phyloP scores from a whole-genome alignment of 2,329 filamentous ascomycete species.

The Diaporthe citrichinensis region DNA sequence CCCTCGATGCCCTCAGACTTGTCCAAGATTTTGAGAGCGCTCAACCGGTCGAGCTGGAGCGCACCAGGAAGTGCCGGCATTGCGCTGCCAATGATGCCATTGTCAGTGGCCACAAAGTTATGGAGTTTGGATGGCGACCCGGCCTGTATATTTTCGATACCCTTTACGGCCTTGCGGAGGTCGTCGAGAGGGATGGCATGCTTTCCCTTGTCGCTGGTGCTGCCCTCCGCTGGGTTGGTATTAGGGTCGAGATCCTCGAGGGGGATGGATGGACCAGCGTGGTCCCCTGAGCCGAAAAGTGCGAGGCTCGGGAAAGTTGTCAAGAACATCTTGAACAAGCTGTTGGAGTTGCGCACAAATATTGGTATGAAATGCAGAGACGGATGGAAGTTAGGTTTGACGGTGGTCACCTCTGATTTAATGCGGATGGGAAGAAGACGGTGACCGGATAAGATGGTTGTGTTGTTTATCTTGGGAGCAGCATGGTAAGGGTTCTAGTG shows the following conservation, averaged over 20 bases:
- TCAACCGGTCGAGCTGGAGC: conserved; percentile 28
- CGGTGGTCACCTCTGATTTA: background rate
- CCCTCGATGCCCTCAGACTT: conserved; percentile 36
- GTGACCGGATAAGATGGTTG: background rate
- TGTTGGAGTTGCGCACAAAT: background rate
- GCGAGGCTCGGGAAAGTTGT: background rate
- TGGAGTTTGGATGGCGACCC: conserved; percentile 22
- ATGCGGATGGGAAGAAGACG: background rate
- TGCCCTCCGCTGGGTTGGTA: background rate
- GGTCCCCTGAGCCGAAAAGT: background rate
- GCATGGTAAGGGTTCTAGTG: background rate
- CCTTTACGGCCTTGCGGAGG: background rate
- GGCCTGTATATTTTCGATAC: background rate
- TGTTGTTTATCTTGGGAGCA: conserved; percentile 2
- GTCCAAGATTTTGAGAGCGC: conserved; percentile 37
- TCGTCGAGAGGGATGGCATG: conserved; percentile 7
- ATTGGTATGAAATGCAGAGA: conserved; percentile 6
- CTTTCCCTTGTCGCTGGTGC: background rate
- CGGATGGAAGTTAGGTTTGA: conserved; percentile 1
- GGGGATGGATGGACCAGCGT: background rate
- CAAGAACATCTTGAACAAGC: background rate
- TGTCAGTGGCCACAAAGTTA: conserved; percentile 36
- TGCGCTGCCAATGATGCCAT: conserved; percentile 15
- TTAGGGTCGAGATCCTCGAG: conserved; percentile 6
- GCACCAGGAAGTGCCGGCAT: background rate